A percentile compares a stretch with the other conserved stretches of the same genome.
These are phyloP conservation scores for Backusella luteola DNA, from an alignment of 192 early-diverging fungal genomes.

Conservation along the genomic window DNA sequence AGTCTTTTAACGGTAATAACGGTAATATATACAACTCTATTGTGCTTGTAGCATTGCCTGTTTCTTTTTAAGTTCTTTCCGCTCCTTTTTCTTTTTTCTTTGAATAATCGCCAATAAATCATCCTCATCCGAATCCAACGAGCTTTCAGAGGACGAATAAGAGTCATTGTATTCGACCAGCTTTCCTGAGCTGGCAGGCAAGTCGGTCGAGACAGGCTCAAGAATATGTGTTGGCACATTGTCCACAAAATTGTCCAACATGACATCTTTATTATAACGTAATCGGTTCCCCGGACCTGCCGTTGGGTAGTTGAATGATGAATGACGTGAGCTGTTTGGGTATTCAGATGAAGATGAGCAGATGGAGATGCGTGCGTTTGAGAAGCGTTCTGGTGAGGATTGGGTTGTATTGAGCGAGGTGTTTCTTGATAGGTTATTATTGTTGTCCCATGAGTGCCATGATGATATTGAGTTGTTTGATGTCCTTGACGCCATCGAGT, in stretches of 20 bases:
- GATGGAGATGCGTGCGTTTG: not conserved
- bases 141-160: not conserved
- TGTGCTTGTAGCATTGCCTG: not conserved
- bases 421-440: slow-evolving; percentile 20
- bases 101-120: slow-evolving; percentile 2
- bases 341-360: not conserved
- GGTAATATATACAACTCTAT: not conserved
- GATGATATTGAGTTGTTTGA: slow-evolving; percentile 23
- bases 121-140: slow-evolving; percentile 3
- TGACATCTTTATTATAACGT: not conserved
- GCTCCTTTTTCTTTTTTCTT: slow-evolving; percentile 2
- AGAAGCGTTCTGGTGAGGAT: slow-evolving; percentile 11
- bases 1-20: too few species aligned
- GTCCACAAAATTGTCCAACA: not conserved
- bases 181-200: not conserved
- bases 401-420: slow-evolving; percentile 21
- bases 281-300: not conserved
- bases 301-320: not conserved
- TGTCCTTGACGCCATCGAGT: slow-evolving; percentile 22
- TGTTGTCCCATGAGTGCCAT: slow-evolving; percentile 19
- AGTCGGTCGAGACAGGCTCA: not conserved
- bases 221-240: slow-evolving; percentile 7
- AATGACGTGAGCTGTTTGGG: not conserved
- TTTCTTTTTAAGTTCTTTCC: not conserved
- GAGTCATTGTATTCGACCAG: not conserved